phyloP scores from a whole-genome alignment of 164 flowering plant genomes.

The Annona squamosa region DNA sequence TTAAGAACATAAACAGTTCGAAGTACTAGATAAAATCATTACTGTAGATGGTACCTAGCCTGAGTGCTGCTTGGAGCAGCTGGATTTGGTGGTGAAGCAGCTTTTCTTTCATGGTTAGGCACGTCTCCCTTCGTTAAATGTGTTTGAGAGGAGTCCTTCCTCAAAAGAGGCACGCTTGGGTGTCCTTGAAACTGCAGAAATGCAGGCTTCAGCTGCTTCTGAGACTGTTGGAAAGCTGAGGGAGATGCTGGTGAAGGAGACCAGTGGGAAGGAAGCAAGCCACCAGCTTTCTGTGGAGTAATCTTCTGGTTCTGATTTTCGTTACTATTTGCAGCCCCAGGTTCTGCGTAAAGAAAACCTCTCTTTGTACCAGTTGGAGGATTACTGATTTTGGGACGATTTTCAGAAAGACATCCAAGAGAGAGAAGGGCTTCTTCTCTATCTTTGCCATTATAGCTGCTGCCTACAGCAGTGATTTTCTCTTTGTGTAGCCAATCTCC shows the following conservation, averaged over 20 bases:
- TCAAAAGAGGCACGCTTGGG: constrained; percentile 23
- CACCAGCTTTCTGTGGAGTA: constrained; percentile 5
- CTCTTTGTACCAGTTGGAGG: constrained; percentile 19
- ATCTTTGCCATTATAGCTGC: constrained; percentile 10
- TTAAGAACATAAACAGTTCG: not conserved
- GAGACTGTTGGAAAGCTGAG: constrained; percentile 15
- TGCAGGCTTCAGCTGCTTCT: constrained; percentile 19
- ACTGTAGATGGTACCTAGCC: constrained; percentile 51
- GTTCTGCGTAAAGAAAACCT: constrained; percentile 14
- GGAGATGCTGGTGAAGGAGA: constrained; percentile 18
- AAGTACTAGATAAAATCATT: constrained; percentile 3
- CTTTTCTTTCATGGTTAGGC: constrained; percentile 46
- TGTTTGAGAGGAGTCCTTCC: constrained; percentile 48
- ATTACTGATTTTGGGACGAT: constrained; percentile 8
- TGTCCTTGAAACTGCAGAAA: constrained; percentile 26
- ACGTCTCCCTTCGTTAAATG: constrained; percentile 38
- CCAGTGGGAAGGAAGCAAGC: constrained; percentile 13
- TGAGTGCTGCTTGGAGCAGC: constrained; percentile 59
- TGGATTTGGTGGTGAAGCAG: constrained; percentile 29
- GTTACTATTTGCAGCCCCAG: constrained; percentile 7
- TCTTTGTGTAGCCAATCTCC: constrained; percentile 26
- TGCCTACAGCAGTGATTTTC: not conserved
- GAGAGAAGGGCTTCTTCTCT: constrained; percentile 31
- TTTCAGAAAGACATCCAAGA: constrained; percentile 30
- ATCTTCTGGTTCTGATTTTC: constrained; percentile 20